phyloP scores from a whole-genome alignment of 805 yeast species.

The Spathaspora girioi region DNA sequence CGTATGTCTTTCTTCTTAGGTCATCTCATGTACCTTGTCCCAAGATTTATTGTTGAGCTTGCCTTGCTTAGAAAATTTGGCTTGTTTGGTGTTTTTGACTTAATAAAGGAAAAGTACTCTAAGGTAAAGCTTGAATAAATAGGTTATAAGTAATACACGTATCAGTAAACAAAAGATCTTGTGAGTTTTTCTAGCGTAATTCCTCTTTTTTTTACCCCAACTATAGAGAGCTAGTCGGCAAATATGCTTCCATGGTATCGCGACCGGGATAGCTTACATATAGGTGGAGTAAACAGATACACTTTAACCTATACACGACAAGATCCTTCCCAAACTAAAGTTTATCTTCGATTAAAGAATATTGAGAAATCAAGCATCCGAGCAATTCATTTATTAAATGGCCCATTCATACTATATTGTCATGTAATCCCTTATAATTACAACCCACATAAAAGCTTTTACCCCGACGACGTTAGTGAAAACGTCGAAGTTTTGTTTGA shows the following conservation, averaged over 20 bases:
- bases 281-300: slow-evolving; percentile 39
- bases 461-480: slow-evolving; percentile 16
- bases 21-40: slow-evolving; percentile 34
- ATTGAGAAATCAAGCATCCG: slow-evolving; percentile 33
- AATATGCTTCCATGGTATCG: slow-evolving; percentile 26
- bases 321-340: slow-evolving; percentile 12
- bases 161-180: too few species aligned
- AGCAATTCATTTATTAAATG: slow-evolving; percentile 39
- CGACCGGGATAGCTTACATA: slow-evolving; percentile 28
- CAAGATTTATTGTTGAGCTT: slow-evolving; percentile 45
- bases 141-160: neutral
- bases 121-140: slow-evolving; percentile 5
- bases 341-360: slow-evolving; percentile 37
- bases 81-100: slow-evolving; percentile 22
- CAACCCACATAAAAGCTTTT: slow-evolving; percentile 20
- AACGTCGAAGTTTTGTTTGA: slow-evolving; percentile 32
- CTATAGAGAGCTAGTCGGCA: neutral
- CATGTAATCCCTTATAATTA: slow-evolving; percentile 39
- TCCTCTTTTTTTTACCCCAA: too few species aligned
- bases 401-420: slow-evolving; percentile 43
- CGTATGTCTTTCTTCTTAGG: slow-evolving; percentile 36
- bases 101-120: slow-evolving; percentile 18
- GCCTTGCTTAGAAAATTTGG: slow-evolving; percentile 34
- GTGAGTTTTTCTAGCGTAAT: too few species aligned
- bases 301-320: slow-evolving; percentile 20